Conservation (phyloP, 495 filamentous ascomycete species). For the Daldinia caldariorum region DNA sequence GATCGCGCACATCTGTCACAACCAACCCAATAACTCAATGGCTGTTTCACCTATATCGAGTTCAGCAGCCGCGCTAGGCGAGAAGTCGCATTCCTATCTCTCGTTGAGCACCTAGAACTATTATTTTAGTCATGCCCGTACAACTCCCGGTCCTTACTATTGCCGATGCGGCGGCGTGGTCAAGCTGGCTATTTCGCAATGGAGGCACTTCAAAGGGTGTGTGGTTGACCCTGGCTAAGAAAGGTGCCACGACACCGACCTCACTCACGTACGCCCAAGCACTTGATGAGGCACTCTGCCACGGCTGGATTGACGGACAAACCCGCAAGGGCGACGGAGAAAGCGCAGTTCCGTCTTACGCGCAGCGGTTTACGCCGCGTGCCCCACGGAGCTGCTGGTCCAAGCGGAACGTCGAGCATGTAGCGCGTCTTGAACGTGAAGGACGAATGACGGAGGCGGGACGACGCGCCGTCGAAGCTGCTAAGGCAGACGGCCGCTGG, state of each 20-base stretch:
- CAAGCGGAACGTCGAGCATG: background rate
- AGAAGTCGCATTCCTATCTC: too few relatives aligned
- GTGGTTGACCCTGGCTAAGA: background rate
- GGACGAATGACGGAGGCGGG: background rate
- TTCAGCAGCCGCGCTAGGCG: too few relatives aligned
- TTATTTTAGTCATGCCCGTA: background rate
- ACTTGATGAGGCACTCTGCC: slow-evolving; percentile 65
- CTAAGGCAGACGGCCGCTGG: background rate
- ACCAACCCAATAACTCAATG: too few relatives aligned
- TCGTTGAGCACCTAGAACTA: too few relatives aligned
- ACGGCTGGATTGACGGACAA: slow-evolving; percentile 70
- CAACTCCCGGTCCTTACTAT: background rate
- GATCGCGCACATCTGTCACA: too few relatives aligned
- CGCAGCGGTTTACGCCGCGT: slow-evolving; percentile 20
- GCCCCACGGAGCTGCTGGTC: background rate
- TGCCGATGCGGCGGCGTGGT: background rate
- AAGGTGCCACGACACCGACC: slow-evolving; percentile 43
- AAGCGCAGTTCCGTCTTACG: slow-evolving; percentile 27
- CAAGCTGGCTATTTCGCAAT: background rate
- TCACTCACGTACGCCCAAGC: slow-evolving; percentile 64
- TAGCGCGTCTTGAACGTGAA: background rate
- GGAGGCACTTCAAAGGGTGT: background rate
- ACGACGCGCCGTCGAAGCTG: background rate
- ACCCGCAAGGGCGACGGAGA: slow-evolving; percentile 28
- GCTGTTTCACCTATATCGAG: too few relatives aligned